A percentile compares a stretch with the other conserved stretches of the same genome.
Conservation (phyloP, 1,284 basidiomycete species). For the Cutaneotrichosporon cutaneum region DNA sequence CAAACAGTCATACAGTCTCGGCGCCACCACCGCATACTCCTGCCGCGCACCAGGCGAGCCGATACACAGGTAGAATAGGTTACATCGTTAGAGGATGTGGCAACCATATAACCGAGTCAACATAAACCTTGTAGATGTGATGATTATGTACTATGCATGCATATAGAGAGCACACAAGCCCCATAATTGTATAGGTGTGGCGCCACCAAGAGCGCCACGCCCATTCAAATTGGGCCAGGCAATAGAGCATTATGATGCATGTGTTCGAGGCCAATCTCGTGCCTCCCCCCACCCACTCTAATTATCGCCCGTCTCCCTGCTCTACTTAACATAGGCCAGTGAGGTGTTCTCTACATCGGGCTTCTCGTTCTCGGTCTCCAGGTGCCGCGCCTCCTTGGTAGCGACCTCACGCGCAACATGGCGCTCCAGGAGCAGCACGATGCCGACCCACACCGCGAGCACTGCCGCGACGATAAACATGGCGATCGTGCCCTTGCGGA, state of each 20-base stretch:
- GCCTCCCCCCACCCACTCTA: not conserved
- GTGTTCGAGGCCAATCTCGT: no score
- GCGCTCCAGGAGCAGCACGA: conserved; percentile 7
- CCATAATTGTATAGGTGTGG: no score
- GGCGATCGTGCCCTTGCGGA: conserved; percentile 60
- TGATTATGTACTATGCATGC: not conserved
- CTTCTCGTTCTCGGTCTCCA: not conserved
- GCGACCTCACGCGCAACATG: not conserved
- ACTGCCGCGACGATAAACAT: conserved; percentile 82
- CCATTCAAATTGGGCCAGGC: no score
- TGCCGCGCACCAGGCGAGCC: conserved; percentile 25
- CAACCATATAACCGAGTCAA: not conserved
- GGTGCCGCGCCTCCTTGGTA: not conserved
- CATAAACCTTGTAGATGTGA: not conserved
- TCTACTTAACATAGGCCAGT: not conserved
- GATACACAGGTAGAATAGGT: not conserved
- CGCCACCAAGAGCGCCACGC: no score
- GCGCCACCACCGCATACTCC: conserved; percentile 18
- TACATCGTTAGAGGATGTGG: not conserved
- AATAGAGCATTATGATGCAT: not conserved
- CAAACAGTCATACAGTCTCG: conserved; percentile 3
- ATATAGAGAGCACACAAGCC: not conserved
- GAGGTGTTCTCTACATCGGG: not conserved
- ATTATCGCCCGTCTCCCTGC: no score
- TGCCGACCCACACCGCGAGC: conserved; percentile 39